Evolutionary conservation across 176 grass and related monocot species (phyloP), one percentile per base, ranked within the genome.

Genomic region (Triticum urartu): DNA sequence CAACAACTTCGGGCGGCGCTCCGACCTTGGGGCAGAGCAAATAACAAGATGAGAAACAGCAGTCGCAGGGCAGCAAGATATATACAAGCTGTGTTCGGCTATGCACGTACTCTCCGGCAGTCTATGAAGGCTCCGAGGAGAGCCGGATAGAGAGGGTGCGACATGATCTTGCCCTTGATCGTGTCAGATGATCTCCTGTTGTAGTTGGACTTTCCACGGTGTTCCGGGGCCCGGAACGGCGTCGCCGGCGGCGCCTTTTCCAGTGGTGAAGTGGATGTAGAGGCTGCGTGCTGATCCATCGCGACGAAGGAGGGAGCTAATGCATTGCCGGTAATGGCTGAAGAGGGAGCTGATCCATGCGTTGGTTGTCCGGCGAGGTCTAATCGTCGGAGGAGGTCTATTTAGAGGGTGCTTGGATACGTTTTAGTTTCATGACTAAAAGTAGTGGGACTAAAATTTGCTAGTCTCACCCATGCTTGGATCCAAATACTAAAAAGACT

Each of bases 151-250:
- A 90, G 93, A 75, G 72, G 87, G 6, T 98, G 95, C 3, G 93
- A 93, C 74, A 91, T 87, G 80, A 98, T 98, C 87, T 83, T 98
- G 3, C 81, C 91, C 80, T 98, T 90, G 82, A 93, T 87, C 28
- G 78, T 79, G 22, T 89, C 95, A 7, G 86, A 59, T 50, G 86
- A 48, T 42, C 74, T 75, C 42, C 30, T 77, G 39, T 54, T 64
- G 56, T 50, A 59, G 36, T 1, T 72, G 42, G 79, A 72, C 10
- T 65, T 68, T 14, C 38, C 38, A 50, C 21, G 24, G 69, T 38
- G 79, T 70, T 90, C 89, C 38, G 59, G 25, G 48, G 79, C 17
- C 11, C 0, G 42, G 42, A 45, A 0, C 40, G 40, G 2, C 3
- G 40, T 2, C 0, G 40, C 40, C 9, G 9, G 0, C 40, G 48